These are phyloP conservation scores for Blastobotrys proliferans DNA, from an alignment of 1,139 yeast species.

Conservation along the genomic window DNA sequence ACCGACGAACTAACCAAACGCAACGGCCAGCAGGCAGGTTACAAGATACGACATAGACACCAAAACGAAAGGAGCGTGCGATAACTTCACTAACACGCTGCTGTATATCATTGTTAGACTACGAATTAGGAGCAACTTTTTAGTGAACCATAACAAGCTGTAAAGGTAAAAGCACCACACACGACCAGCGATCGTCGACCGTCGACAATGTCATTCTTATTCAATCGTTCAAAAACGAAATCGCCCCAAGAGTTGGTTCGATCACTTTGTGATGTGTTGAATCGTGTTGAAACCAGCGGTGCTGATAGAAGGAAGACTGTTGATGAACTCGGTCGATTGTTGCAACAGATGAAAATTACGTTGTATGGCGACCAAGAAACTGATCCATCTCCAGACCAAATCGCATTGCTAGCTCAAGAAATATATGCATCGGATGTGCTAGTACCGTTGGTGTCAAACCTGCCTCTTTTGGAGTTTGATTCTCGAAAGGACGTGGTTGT, in stretches of 20 bases:
- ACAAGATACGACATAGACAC: too few species aligned
- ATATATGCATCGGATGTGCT: slow-evolving; percentile 70
- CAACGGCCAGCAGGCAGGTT: too few species aligned
- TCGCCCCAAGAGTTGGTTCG: slow-evolving; percentile 82
- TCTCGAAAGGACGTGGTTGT: slow-evolving; percentile 78
- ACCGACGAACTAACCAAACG: too few species aligned
- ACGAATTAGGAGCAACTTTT: too few species aligned
- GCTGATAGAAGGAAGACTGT: slow-evolving; percentile 32
- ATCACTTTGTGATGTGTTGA: slow-evolving; percentile 66
- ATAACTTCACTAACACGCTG: too few species aligned
- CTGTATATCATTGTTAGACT: too few species aligned
- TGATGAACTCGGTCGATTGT: slow-evolving; percentile 70
- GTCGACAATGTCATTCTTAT: slow-evolving; percentile 90
- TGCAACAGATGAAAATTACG: slow-evolving; percentile 63
- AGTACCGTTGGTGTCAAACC: slow-evolving; percentile 51
- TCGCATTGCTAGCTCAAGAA: slow-evolving; percentile 65
- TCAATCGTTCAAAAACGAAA: slow-evolving; percentile 71
- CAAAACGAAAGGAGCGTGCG: too few species aligned
- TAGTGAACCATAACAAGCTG: too few species aligned
- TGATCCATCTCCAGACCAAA: slow-evolving; percentile 72
- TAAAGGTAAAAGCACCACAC: too few species aligned
- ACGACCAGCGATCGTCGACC: too few species aligned
- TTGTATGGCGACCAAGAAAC: slow-evolving; percentile 71
- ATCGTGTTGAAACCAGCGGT: slow-evolving; percentile 49
- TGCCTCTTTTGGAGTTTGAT: slow-evolving; percentile 75